phyloP scores from a whole-genome alignment of 1,139 yeast genomes.

The Protomyces arabidopsidicola region DNA sequence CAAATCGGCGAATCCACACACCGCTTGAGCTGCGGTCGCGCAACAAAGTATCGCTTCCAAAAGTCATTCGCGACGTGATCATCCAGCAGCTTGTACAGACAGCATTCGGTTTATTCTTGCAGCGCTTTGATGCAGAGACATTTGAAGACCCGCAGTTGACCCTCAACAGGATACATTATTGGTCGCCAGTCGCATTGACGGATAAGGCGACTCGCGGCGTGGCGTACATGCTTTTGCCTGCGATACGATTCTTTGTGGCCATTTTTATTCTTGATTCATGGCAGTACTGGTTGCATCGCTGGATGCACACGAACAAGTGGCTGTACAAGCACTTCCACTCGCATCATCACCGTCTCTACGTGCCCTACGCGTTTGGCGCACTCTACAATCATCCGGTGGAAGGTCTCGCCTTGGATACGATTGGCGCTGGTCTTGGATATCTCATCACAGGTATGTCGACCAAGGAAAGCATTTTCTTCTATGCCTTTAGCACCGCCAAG shows the following conservation, averaged over 20 bases:
- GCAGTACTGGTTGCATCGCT: slow-evolving; percentile 87
- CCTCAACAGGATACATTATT: slow-evolving; percentile 48
- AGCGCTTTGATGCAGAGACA: slow-evolving; percentile 51
- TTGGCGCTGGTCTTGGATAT: slow-evolving; percentile 84
- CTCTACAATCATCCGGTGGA: slow-evolving; percentile 89
- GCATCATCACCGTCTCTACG: slow-evolving; percentile 87
- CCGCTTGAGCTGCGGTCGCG: slow-evolving; percentile 72
- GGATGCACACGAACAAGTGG: slow-evolving; percentile 76
- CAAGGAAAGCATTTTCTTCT: slow-evolving; percentile 69
- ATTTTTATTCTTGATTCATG: slow-evolving; percentile 80
- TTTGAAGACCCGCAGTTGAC: slow-evolving; percentile 56
- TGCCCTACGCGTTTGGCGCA: slow-evolving; percentile 96
- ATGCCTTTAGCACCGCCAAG: slow-evolving; percentile 84
- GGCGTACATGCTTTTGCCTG: slow-evolving; percentile 53
- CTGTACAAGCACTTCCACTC: slow-evolving; percentile 82
- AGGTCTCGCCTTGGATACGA: slow-evolving; percentile 85
- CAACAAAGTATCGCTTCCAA: slow-evolving; percentile 64
- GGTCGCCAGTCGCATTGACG: slow-evolving; percentile 40
- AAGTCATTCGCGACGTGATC: slow-evolving; percentile 75
- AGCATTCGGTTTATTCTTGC: slow-evolving; percentile 55
- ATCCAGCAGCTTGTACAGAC: slow-evolving; percentile 82
- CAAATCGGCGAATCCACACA: slow-evolving; percentile 82
- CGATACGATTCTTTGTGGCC: slow-evolving; percentile 55
- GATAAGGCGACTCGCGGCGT: slow-evolving; percentile 18
- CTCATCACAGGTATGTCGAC: slow-evolving; percentile 59